Evolutionary conservation across 1,284 basidiomycete species (phyloP).

Genomic region (Ceratobasidium sp.): DNA sequence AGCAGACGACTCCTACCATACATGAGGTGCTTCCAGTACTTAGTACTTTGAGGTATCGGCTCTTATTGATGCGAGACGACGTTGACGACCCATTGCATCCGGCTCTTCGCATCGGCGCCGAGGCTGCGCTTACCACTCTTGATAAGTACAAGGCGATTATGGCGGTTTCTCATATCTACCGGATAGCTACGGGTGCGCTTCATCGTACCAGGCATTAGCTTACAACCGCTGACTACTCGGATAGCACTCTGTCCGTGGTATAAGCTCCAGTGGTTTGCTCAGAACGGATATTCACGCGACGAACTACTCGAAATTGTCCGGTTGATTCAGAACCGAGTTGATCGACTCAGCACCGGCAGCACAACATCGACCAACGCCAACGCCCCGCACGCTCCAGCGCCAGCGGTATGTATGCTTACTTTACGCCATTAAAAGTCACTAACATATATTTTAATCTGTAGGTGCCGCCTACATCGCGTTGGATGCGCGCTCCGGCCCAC

Average conservation of each 20-base stretch:
- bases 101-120: not conserved
- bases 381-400: not conserved
- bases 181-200: not conserved
- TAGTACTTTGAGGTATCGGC: not conserved
- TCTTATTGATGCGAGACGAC: slow-evolving; percentile 10
- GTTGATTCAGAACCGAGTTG: not conserved
- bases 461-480: too few relatives aligned
- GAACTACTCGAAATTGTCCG: not conserved
- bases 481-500: too few relatives aligned
- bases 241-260: slow-evolving; percentile 21
- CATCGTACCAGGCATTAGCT: too few relatives aligned
- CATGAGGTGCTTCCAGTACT: slow-evolving; percentile 4
- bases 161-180: slow-evolving; percentile 6
- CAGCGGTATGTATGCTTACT: not conserved
- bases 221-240: not conserved
- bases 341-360: not conserved
- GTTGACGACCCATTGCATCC: not conserved
- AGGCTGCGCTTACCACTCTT: not conserved
- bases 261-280: slow-evolving; percentile 11
- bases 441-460: not conserved
- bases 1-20: not conserved
- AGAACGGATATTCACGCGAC: not conserved
- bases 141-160: slow-evolving; percentile 19
- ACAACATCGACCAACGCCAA: not conserved
- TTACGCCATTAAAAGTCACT: not conserved